Evolutionary conservation across 148 eudicot genomes (phyloP).

Genomic region (Fallopia convolvulus): DNA sequence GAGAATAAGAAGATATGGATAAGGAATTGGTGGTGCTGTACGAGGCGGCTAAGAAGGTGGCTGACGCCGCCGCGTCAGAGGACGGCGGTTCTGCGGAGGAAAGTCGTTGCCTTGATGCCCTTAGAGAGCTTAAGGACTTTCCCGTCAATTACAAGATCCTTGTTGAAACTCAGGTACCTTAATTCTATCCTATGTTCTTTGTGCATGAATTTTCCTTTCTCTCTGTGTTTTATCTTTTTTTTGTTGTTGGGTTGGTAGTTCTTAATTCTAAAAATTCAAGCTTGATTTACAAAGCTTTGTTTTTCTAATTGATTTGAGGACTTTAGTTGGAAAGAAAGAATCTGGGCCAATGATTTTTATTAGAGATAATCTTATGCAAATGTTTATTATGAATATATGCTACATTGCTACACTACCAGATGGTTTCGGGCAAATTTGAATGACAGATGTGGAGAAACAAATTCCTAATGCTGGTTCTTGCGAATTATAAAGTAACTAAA

Average conservation of each 20-base stretch:
- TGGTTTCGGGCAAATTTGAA: background rate
- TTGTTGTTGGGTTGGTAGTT: background rate
- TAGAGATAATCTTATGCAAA: background rate
- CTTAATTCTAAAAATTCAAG: background rate
- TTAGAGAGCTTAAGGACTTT: constrained; percentile 42
- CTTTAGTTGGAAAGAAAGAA: background rate
- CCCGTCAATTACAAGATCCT: constrained; percentile 67
- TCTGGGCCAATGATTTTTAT: background rate
- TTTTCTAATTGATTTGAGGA: no score
- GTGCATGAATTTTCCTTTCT: background rate
- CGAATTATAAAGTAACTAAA: no score
- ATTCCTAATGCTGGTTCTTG: background rate
- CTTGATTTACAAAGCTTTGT: no score
- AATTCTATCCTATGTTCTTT: background rate
- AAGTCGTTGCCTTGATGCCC: constrained; percentile 56
- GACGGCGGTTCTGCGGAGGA: constrained; percentile 34
- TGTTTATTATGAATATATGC: background rate
- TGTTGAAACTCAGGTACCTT: constrained; percentile 56
- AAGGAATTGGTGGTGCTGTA: constrained; percentile 47
- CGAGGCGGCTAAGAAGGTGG: constrained; percentile 61
- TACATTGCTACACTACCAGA: background rate
- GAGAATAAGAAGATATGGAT: constrained; percentile 31
- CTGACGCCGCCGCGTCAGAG: constrained; percentile 38
- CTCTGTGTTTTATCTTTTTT: background rate
- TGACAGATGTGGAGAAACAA: background rate